phyloP scores from a whole-genome alignment of 2,329 filamentous ascomycete species.

The Fusarium newnesense region DNA sequence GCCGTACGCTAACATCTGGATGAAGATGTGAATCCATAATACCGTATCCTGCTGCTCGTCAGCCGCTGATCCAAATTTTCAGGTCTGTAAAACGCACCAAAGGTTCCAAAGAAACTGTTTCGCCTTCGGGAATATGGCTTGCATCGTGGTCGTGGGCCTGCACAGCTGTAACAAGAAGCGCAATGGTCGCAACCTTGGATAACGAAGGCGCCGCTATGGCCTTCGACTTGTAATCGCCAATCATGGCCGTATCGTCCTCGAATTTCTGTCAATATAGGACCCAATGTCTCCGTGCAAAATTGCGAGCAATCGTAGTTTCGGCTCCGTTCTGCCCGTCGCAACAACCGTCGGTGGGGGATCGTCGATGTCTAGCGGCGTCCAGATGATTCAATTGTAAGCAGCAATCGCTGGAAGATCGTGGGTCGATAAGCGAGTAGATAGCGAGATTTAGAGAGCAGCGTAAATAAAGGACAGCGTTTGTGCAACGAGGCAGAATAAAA shows the following conservation, averaged over 20 bases:
- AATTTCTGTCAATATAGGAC: neutral
- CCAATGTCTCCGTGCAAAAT: neutral
- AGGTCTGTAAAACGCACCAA: conserved; percentile 63
- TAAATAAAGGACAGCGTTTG: conserved; percentile 38
- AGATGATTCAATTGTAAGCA: conserved; percentile 10
- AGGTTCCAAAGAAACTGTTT: conserved; percentile 76
- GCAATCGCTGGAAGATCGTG: neutral
- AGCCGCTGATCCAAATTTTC: conserved; percentile 37
- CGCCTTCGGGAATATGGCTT: conserved; percentile 73
- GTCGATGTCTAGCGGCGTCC: conserved; percentile 25
- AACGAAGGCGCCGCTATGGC: conserved; percentile 28
- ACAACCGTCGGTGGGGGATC: conserved; percentile 29
- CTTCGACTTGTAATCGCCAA: conserved; percentile 16
- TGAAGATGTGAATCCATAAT: conserved; percentile 92
- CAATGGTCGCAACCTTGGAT: conserved; percentile 34
- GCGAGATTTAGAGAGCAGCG: conserved; percentile 18
- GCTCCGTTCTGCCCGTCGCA: conserved; percentile 3
- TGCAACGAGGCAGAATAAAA: neutral
- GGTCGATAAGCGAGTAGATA: conserved; percentile 33
- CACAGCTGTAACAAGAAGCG: conserved; percentile 39
- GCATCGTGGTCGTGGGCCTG: conserved; percentile 60
- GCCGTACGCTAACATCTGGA: conserved; percentile 89
- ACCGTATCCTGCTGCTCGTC: conserved; percentile 72
- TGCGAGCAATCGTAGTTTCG: neutral
- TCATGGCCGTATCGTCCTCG: conserved; percentile 32